These are phyloP conservation scores for Diaporthe humulicola DNA, from an alignment of 2,329 filamentous ascomycete species.

Conservation along the genomic window DNA sequence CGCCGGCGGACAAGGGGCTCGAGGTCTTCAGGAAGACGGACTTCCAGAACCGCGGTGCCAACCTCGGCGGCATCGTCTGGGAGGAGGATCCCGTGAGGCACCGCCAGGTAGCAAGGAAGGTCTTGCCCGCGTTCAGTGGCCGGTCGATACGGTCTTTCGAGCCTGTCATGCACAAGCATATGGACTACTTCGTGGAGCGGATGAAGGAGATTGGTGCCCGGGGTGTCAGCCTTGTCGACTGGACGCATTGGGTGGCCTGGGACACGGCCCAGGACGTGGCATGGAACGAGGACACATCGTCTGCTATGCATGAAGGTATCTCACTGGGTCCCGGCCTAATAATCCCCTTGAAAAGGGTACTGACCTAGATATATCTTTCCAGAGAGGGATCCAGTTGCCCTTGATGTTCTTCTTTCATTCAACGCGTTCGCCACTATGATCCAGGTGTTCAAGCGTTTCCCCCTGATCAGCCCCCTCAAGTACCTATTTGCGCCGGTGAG, in stretches of 20 bases:
- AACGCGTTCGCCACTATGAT: conserved; percentile 24
- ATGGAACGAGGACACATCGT: not conserved
- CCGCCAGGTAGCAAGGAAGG: not conserved
- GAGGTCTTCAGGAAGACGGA: not conserved
- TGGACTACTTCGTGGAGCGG: conserved; percentile 19
- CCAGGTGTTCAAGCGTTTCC: conserved; percentile 14
- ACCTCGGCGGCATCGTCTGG: conserved; percentile 1
- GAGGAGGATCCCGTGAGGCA: conserved; percentile 7
- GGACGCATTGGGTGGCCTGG: conserved; percentile 18
- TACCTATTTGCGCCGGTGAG: conserved; percentile 13
- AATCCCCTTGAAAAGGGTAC: no score
- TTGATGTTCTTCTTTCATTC: not conserved
- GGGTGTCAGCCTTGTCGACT: conserved; percentile 15
- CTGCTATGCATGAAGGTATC: not conserved
- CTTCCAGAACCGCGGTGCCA: conserved; percentile 2
- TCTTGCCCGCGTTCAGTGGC: not conserved
- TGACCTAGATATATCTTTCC: not conserved
- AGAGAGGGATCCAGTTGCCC: not conserved
- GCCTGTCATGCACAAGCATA: not conserved
- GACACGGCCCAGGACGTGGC: not conserved
- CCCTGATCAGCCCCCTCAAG: not conserved
- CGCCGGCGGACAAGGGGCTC: not conserved
- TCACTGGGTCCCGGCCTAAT: not conserved
- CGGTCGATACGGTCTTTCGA: not conserved
- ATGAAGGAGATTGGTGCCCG: not conserved